These are phyloP conservation scores for Stagonosporopsis cucurbitacearum DNA, from an alignment of 2,329 filamentous ascomycete genomes.

Conservation along the genomic window DNA sequence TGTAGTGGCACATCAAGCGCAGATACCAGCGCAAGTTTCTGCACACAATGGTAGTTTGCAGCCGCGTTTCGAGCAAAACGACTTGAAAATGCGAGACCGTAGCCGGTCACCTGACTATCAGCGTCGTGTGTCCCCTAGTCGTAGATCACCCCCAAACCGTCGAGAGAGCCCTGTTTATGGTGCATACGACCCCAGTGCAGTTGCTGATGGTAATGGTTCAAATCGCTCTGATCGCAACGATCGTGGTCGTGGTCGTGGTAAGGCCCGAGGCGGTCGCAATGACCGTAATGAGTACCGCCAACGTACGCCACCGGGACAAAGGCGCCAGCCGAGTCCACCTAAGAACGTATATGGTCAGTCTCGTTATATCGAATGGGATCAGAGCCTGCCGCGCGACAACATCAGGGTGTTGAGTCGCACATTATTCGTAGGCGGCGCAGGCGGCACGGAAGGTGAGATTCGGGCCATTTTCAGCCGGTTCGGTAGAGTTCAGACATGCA, in stretches of 20 bases:
- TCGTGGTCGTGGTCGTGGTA: slow-evolving; percentile 61
- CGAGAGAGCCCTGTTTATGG: slow-evolving; percentile 74
- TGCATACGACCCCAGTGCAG: slow-evolving; percentile 70
- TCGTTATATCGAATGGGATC: slow-evolving; percentile 84
- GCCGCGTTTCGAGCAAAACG: slow-evolving; percentile 39
- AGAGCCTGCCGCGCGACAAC: slow-evolving; percentile 71
- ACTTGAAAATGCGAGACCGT: slow-evolving; percentile 46
- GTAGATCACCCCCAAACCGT: slow-evolving; percentile 65
- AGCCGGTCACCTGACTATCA: slow-evolving; percentile 69
- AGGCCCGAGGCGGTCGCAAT: slow-evolving; percentile 49
- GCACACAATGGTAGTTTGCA: slow-evolving; percentile 24
- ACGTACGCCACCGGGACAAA: slow-evolving; percentile 79
- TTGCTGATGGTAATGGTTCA: slow-evolving; percentile 63
- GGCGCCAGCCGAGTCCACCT: slow-evolving; percentile 64
- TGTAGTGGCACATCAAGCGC: slow-evolving; percentile 21
- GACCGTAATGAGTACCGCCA: slow-evolving; percentile 76
- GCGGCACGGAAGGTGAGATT: slow-evolving; percentile 77
- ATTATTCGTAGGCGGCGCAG: slow-evolving; percentile 91
- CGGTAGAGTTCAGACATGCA: slow-evolving; percentile 93
- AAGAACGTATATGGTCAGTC: slow-evolving; percentile 46
- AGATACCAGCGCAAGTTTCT: slow-evolving; percentile 24
- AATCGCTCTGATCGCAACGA: slow-evolving; percentile 61
- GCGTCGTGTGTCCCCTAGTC: slow-evolving; percentile 63
- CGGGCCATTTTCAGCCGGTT: slow-evolving; percentile 80
- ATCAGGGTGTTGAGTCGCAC: slow-evolving; percentile 91